phyloP scores from a whole-genome alignment of 2,329 filamentous ascomycete genomes.

The Epichloe brachyelytri region DNA sequence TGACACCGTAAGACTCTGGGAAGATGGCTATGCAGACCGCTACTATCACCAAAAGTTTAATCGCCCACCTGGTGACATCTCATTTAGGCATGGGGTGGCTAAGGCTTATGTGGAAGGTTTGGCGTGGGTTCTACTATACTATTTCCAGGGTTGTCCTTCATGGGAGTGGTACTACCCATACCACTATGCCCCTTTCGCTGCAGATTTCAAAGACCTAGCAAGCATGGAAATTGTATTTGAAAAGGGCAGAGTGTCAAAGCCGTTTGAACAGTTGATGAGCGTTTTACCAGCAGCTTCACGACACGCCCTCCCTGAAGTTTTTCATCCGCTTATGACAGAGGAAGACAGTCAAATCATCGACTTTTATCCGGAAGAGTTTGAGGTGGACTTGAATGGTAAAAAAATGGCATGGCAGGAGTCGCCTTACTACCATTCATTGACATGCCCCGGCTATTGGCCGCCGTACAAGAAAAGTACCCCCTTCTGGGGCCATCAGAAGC shows the following conservation, averaged over 20 bases:
- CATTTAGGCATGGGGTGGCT: slow-evolving; percentile 80
- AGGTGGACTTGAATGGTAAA: slow-evolving; percentile 89
- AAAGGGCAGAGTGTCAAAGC: slow-evolving; percentile 73
- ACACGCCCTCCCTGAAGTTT: slow-evolving; percentile 76
- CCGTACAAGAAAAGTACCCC: slow-evolving; percentile 74
- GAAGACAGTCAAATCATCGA: slow-evolving; percentile 86
- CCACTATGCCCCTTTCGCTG: slow-evolving; percentile 94
- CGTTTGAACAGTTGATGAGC: slow-evolving; percentile 97
- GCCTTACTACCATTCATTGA: slow-evolving; percentile 93
- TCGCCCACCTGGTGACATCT: slow-evolving; percentile 65
- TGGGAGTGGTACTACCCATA: slow-evolving; percentile 99
- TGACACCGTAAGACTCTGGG: slow-evolving; percentile 85
- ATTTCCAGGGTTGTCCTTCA: slow-evolving; percentile 94
- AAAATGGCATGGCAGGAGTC: slow-evolving; percentile 96
- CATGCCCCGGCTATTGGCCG: slow-evolving; percentile 68
- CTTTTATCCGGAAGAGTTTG: slow-evolving; percentile 93
- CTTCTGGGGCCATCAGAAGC: slow-evolving; percentile 64
- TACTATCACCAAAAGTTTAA: slow-evolving; percentile 98
- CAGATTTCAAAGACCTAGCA: slow-evolving; percentile 76
- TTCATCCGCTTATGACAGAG: slow-evolving; percentile 83
- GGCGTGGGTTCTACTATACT: slow-evolving; percentile 91
- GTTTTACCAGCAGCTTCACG: slow-evolving; percentile 88
- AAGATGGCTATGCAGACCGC: slow-evolving; percentile 84
- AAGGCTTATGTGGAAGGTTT: slow-evolving; percentile 88
- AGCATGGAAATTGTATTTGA: slow-evolving; percentile 72